Evolutionary conservation across 2,329 filamentous ascomycete genomes (phyloP).

Genomic region (Sphaerulina vaccinii): DNA sequence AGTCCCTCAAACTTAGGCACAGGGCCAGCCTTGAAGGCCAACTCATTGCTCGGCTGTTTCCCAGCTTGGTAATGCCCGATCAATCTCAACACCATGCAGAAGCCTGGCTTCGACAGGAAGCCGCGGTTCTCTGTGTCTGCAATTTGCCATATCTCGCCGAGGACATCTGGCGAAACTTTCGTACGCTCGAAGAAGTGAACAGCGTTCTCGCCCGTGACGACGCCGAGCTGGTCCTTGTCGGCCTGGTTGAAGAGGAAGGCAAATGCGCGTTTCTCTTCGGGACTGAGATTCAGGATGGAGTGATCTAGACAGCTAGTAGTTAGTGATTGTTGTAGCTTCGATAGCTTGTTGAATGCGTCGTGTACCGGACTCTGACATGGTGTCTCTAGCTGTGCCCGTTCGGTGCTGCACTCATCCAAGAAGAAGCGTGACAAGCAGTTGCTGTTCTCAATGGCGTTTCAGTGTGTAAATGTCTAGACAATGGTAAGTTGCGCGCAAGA

Average conservation of each 20-base stretch:
- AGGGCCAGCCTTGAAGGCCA: slow-evolving; percentile 84
- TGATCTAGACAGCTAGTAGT: slow-evolving; percentile 29
- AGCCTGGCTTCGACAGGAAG: slow-evolving; percentile 86
- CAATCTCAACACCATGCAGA: slow-evolving; percentile 86
- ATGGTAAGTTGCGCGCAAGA: not conserved
- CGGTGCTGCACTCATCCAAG: slow-evolving; percentile 6
- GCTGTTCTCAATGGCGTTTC: not conserved
- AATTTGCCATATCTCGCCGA: slow-evolving; percentile 99
- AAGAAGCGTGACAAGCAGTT: not conserved
- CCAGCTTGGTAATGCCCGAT: slow-evolving; percentile 95
- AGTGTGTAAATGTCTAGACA: slow-evolving; percentile 2
- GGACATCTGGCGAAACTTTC: slow-evolving; percentile 75
- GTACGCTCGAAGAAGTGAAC: slow-evolving; percentile 99
- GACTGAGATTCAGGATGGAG: slow-evolving; percentile 64
- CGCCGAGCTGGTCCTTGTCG: slow-evolving; percentile 85
- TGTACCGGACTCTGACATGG: slow-evolving; percentile 28
- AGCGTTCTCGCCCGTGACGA: slow-evolving; percentile 92
- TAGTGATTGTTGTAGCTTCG: slow-evolving; percentile 1
- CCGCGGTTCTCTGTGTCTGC: slow-evolving; percentile 95
- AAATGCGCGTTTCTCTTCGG: slow-evolving; percentile 92
- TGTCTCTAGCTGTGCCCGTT: slow-evolving; percentile 19
- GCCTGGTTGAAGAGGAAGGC: slow-evolving; percentile 90
- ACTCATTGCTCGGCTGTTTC: slow-evolving; percentile 73
- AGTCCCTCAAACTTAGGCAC: slow-evolving; percentile 89
- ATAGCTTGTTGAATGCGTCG: not conserved